Percentiles rank a stretch among this genome's conserved stretches.
phyloP scores from a whole-genome alignment of 495 filamentous ascomycete genomes.

The Penicillium dipodomyicola region DNA sequence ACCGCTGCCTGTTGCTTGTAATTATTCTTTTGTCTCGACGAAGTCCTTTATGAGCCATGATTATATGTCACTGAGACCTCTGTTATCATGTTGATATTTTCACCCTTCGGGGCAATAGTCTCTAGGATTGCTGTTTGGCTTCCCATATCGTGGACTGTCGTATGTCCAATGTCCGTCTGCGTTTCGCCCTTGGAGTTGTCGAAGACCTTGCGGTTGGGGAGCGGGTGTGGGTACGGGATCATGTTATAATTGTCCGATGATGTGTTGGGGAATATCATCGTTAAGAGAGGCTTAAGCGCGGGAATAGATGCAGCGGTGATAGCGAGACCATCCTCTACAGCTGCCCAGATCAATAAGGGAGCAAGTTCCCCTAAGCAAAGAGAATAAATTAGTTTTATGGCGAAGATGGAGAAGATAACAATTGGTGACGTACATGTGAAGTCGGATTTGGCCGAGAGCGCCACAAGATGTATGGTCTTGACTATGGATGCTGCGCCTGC shows the following conservation, averaged over 20 bases:
- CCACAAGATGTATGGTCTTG: constrained; percentile 20
- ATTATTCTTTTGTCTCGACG: neutral
- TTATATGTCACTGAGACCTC: constrained; percentile 19
- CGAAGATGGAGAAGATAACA: neutral
- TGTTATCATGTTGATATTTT: constrained; percentile 22
- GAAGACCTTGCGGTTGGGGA: constrained; percentile 10
- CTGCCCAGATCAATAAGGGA: constrained; percentile 22
- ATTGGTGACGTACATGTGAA: constrained; percentile 17
- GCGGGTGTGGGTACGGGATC: constrained; percentile 12
- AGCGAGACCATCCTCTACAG: constrained; percentile 24
- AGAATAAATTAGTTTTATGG: neutral
- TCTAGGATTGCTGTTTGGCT: constrained; percentile 20
- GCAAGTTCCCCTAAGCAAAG: constrained; percentile 18
- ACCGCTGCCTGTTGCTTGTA: neutral
- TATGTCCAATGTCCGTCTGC: constrained; percentile 18
- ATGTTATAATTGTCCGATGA: constrained; percentile 17
- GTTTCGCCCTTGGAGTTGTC: constrained; percentile 20
- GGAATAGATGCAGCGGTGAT: constrained; percentile 24
- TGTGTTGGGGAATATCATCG: constrained; percentile 16
- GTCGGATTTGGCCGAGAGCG: constrained; percentile 19
- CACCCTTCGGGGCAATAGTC: constrained; percentile 1
- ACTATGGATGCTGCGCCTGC: constrained; percentile 22
- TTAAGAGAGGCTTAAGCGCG: constrained; percentile 18
- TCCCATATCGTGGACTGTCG: constrained; percentile 2
- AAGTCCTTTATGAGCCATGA: neutral